phyloP scores from a whole-genome alignment of 164 flowering plant species.

The Brasenia schreberi region DNA sequence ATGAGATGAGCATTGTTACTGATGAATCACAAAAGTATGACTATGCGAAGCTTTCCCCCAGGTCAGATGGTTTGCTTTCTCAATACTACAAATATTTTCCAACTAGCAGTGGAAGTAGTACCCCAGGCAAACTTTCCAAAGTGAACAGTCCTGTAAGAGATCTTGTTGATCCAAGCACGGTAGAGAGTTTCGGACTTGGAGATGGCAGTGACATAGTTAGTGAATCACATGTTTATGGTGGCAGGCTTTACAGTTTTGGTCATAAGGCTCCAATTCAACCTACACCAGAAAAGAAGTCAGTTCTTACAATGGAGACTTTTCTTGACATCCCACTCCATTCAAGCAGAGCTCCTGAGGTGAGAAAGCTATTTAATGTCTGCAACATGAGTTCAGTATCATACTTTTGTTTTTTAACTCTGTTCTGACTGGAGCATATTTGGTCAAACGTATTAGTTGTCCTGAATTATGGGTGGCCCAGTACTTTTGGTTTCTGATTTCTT shows the following conservation, averaged over 20 bases:
- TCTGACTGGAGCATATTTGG: too few relatives aligned
- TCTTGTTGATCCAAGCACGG: constrained; percentile 4
- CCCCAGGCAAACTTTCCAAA: constrained; percentile 8
- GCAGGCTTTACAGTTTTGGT: not conserved
- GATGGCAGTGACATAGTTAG: not conserved
- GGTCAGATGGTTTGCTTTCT: constrained; percentile 40
- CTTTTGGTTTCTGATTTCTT: too few relatives aligned
- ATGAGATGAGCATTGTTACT: constrained; percentile 73
- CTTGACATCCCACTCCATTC: too few relatives aligned
- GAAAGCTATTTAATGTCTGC: too few relatives aligned
- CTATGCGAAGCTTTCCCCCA: constrained; percentile 59
- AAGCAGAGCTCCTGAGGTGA: too few relatives aligned
- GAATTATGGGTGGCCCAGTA: too few relatives aligned
- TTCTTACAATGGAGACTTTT: too few relatives aligned
- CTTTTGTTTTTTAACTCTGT: too few relatives aligned
- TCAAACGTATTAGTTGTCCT: too few relatives aligned
- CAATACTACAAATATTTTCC: constrained; percentile 18
- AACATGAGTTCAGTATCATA: too few relatives aligned
- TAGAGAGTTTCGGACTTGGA: not conserved
- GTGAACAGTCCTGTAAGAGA: constrained; percentile 7
- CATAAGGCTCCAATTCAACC: not conserved
- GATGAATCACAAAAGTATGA: constrained; percentile 44
- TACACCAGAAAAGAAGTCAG: too few relatives aligned
- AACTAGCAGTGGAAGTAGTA: constrained; percentile 9
- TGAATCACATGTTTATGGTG: not conserved